A percentile compares a stretch with the other conserved stretches of the same genome.
Evolutionary conservation across 495 filamentous ascomycete species (phyloP).

Genomic region (Aspergillus campestris): DNA sequence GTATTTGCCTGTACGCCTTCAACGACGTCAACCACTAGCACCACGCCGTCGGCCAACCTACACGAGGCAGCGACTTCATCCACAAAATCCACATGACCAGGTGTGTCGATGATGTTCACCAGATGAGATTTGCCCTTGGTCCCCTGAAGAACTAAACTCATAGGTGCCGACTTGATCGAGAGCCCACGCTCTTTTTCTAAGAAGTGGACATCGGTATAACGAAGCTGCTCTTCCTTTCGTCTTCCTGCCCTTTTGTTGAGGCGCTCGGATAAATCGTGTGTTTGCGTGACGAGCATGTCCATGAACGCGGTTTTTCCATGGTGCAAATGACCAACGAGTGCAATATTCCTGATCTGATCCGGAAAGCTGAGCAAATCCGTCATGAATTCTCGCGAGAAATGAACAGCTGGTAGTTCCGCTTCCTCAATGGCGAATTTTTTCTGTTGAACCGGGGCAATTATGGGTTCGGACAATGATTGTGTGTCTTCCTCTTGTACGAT

Average conservation of each 20-base stretch:
- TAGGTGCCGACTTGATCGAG: conserved; percentile 90
- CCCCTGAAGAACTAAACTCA: conserved; percentile 83
- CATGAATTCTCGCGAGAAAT: conserved; percentile 87
- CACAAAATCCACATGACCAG: conserved; percentile 96
- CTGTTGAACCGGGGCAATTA: conserved; percentile 84
- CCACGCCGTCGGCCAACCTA: conserved; percentile 83
- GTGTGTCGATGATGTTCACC: conserved; percentile 90
- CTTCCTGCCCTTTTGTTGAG: conserved; percentile 71
- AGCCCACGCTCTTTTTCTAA: conserved; percentile 83
- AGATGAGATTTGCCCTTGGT: conserved; percentile 94
- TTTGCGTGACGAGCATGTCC: conserved; percentile 96
- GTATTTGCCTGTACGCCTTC: conserved; percentile 96
- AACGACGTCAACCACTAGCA: conserved; percentile 93
- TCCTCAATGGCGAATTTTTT: conserved; percentile 96
- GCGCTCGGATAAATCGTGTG: conserved; percentile 73
- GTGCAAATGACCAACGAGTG: conserved; percentile 85
- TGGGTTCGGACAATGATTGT: conserved; percentile 83
- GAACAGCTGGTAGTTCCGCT: conserved; percentile 77
- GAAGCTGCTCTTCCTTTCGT: conserved; percentile 79
- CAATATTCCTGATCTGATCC: conserved; percentile 87
- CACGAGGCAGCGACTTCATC: conserved; percentile 89
- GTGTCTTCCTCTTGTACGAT: conserved; percentile 96
- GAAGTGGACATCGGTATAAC: conserved; percentile 89
- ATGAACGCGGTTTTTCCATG: conserved; percentile 97
- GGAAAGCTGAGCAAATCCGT: conserved; percentile 93